These are phyloP conservation scores for Hypoxylon subgilvum DNA, from an alignment of 495 filamentous ascomycete species.

Conservation along the genomic window DNA sequence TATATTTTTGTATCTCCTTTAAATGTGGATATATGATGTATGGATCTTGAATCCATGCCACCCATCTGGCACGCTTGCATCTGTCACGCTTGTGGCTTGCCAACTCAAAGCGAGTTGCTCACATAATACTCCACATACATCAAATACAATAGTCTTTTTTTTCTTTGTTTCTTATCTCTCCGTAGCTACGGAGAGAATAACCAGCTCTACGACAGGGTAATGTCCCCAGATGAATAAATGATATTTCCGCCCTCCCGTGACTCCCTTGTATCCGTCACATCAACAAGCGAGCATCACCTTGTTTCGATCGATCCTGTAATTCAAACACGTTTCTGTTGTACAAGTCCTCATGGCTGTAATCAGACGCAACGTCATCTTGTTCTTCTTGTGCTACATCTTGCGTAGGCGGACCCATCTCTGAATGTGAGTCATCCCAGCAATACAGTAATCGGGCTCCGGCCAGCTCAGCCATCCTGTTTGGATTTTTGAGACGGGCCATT, in stretches of 20 bases:
- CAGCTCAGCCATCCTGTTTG: slow-evolving; percentile 22
- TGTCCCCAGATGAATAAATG: not conserved
- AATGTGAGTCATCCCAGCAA: not conserved
- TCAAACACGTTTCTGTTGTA: slow-evolving; percentile 20
- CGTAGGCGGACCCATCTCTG: not conserved
- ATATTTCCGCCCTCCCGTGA: not conserved
- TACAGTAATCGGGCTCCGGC: not conserved
- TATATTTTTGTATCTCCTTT: no score
- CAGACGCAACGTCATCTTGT: slow-evolving; percentile 15
- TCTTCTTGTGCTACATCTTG: slow-evolving; percentile 5
- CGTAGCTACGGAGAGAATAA: no score
- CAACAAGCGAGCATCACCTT: not conserved
- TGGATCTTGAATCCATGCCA: no score
- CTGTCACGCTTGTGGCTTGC: no score
- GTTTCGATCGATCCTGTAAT: not conserved
- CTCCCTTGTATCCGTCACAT: slow-evolving; percentile 4
- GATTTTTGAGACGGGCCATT: slow-evolving; percentile 19
- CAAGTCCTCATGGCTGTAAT: slow-evolving; percentile 10
- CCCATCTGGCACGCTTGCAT: no score
- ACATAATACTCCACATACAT: no score
- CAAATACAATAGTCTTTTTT: no score
- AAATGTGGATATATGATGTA: no score
- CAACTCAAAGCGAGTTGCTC: no score
- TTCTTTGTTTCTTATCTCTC: no score
- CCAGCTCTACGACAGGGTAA: not conserved